Base-by-base conservation (phyloP, 345 rosid genomes). In the Hibiscus syriacus region DNA sequence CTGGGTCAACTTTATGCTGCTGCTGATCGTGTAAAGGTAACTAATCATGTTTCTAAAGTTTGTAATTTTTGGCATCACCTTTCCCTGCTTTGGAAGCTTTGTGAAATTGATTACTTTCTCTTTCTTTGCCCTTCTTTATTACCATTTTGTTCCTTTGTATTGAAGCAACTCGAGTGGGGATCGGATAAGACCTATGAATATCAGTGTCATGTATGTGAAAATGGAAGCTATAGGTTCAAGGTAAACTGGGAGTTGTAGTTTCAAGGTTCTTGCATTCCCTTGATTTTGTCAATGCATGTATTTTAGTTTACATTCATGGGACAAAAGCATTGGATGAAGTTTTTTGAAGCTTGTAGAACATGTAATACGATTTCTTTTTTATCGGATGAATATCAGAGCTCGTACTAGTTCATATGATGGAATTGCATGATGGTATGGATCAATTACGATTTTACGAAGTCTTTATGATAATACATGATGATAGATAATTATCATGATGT, bases 91-190 rank as follows among this genome's bases (percentile, higher is more conserved):
- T 14, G 22, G 65, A 20, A 32, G 36, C 7, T 32, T 3, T 32
- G 36, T 32, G 36, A 32, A 32, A 32, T 32, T 5, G 36, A 32
- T 1, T 49, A 13, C 29, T 17, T 41, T 30, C 25, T 20, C 25
- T 7, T 3, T 30, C 22, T 50, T 50, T 71, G 59, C 5, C 12
- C 8, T 43, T 29, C 29, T 23, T 19, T 10, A 23, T 20, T 61
- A 5, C 25, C 1, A 0, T 62, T 39, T 5, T 2, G 25, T 41
- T 26, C 50, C 49, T 59, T 38, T 45, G 19, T 66, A 38, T 58
- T 50, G 70, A 82, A 89, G 96, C 29, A 30, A 19, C 64, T 70
- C 57, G 78, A 76, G 30, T 80, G 89, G 90, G 89, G 82, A 79
- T 70, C 83, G 10, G 81, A 74, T 13, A 79, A 64, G 55, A 77